Percentiles rank a stretch among this genome's conserved stretches.
Evolutionary conservation across 176 grass and related monocot genomes (phyloP).

Genomic region (Thinopyrum elongatum): DNA sequence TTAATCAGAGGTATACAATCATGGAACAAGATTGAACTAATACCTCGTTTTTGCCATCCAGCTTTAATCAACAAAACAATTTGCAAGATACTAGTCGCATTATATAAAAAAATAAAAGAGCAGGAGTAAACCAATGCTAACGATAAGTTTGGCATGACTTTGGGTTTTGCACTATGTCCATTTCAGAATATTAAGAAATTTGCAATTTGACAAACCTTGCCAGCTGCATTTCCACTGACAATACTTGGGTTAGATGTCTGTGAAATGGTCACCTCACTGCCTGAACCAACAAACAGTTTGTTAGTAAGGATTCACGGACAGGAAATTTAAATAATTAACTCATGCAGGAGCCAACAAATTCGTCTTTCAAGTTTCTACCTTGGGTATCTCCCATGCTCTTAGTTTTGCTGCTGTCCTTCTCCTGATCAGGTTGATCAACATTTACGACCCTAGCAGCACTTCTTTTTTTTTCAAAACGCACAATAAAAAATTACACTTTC

Average conservation of each 20-base stretch:
- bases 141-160: background rate
- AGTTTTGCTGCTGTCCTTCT: background rate
- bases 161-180: background rate
- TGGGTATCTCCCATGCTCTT: background rate
- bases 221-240: background rate
- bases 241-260: background rate
- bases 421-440: background rate
- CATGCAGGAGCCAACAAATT: background rate
- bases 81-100: no score
- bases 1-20: no score
- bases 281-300: background rate
- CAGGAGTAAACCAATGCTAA: no score
- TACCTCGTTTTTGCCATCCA: no score
- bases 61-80: no score
- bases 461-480: no score
- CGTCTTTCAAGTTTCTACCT: background rate
- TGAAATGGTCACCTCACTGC: background rate
- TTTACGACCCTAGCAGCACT: no score
- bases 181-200: background rate
- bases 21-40: no score
- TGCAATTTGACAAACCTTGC: background rate
- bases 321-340: background rate
- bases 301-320: background rate
- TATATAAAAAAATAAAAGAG: no score
- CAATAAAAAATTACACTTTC: no score